Evolutionary conservation across 768 basidiomycete species (phyloP).

Genomic region (Trametes elegans): DNA sequence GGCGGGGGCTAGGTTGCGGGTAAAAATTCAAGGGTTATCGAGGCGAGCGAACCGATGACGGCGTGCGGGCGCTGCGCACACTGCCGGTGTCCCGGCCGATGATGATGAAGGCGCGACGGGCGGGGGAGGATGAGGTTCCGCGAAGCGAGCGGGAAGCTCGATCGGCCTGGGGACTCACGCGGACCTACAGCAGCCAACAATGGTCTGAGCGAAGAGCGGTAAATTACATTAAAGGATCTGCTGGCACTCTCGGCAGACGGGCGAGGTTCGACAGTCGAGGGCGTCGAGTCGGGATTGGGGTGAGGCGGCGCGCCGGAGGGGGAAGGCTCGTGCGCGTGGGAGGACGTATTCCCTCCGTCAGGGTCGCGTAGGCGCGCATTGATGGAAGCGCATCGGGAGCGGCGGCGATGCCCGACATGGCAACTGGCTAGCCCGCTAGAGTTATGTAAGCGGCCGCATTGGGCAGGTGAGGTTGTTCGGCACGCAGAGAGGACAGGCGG

Average conservation of each 20-base stretch:
- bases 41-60: conserved; percentile 5
- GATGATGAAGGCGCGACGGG: neutral
- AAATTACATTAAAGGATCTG: neutral
- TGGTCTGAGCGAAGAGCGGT: neutral
- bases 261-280: neutral
- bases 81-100: conserved; percentile 2
- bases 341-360: conserved; percentile 6
- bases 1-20: neutral
- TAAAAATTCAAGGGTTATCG: conserved; percentile 3
- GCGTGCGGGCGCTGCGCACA: neutral
- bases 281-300: neutral
- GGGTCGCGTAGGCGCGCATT: conserved; percentile 12
- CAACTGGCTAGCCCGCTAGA: neutral
- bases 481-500: conserved; percentile 6
- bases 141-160: conserved; percentile 10
- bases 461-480: conserved; percentile 20
- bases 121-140: conserved; percentile 5
- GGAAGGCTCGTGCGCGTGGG: neutral
- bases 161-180: conserved; percentile 8
- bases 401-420: conserved; percentile 12
- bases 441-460: conserved; percentile 13
- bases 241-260: neutral
- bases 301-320: neutral
- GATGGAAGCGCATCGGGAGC: conserved; percentile 16
- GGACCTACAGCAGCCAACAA: conserved; percentile 12